Base-by-base conservation (phyloP, 805 yeast genomes). In the Zygosaccharomyces siamensis region DNA sequence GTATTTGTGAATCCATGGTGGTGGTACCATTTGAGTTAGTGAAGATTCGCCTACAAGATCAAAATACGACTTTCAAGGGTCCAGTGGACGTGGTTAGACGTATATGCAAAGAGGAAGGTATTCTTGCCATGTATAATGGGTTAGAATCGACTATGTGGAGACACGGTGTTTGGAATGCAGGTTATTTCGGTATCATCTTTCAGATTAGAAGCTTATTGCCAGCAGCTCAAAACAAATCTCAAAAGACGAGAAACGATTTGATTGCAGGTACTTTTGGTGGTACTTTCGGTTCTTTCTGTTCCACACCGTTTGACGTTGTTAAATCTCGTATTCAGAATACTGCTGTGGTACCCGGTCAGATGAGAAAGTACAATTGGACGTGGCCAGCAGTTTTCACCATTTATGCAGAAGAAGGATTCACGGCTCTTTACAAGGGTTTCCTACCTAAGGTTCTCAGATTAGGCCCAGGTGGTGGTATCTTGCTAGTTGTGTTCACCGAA, bases 401-500 rank as follows among this genome's bases (percentile, higher is more conserved):
- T 21, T 81, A 82, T 61, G 56, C 55, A 38, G 98, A 92, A 71
- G 99, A 93, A 76, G 99, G 99, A 27, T 79, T 89, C 60, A 74
- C 72, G 43, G 97, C 98, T 6, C 78, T 93, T 50, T 92, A 90
- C 72, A 92, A 90, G 74, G 99, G 99, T 36, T 92, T 93, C 79
- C 67, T 90, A 55, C 99, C 99, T 58, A 93, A 93, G 76, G 97
- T 93, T 10, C 76, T 93, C 65, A 84, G 99, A 79, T 77, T 93
- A 58, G 99, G 98, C 42, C 99, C 99, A 52, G 99, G 99, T 64
- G 99, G 99, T 69, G 99, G 99, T 75, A 89, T 93, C 58, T 74
- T 93, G 63, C 78, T 93, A 67, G 98, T 93, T 43, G 99, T 93
- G n/a, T 93, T 89, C 77, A 89, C 97, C 39, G 76, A 89, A 21